Conservation (phyloP, 352 stramenopile genomes). For the Phytophthora multivora region DNA sequence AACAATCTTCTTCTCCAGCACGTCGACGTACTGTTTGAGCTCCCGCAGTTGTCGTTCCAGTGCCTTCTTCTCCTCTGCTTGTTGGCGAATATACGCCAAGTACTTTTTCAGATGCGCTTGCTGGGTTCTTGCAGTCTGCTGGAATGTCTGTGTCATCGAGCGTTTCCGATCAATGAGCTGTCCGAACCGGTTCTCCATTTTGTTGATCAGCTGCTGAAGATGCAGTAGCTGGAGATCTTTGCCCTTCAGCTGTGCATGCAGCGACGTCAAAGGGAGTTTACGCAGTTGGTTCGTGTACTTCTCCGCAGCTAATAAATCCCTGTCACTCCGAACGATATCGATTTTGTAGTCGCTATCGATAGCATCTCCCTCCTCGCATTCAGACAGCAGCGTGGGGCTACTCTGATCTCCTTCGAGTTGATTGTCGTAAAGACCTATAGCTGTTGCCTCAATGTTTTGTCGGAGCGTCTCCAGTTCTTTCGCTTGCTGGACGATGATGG, state of each 20-base stretch:
- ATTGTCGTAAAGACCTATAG: background rate
- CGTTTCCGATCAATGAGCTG: constrained; percentile 35
- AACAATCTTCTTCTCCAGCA: constrained; percentile 43
- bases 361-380: background rate
- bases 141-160: constrained; percentile 27
- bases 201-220: constrained; percentile 33
- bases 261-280: constrained; percentile 43
- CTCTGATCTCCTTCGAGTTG: background rate
- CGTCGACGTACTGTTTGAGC: constrained; percentile 26
- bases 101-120: constrained; percentile 51
- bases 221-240: constrained; percentile 41
- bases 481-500: constrained; percentile 45
- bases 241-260: constrained; percentile 39
- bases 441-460: background rate
- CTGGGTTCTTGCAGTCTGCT: constrained; percentile 34
- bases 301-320: constrained; percentile 4
- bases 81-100: constrained; percentile 30
- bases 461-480: constrained; percentile 38
- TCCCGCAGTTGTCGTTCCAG: constrained; percentile 27
- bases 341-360: background rate
- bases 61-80: constrained; percentile 28
- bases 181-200: constrained; percentile 34
- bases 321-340: background rate
- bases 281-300: constrained; percentile 16
- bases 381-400: background rate